Base-by-base conservation (phyloP, 352 stramenopile genomes). In the Phytophthora pini region DNA sequence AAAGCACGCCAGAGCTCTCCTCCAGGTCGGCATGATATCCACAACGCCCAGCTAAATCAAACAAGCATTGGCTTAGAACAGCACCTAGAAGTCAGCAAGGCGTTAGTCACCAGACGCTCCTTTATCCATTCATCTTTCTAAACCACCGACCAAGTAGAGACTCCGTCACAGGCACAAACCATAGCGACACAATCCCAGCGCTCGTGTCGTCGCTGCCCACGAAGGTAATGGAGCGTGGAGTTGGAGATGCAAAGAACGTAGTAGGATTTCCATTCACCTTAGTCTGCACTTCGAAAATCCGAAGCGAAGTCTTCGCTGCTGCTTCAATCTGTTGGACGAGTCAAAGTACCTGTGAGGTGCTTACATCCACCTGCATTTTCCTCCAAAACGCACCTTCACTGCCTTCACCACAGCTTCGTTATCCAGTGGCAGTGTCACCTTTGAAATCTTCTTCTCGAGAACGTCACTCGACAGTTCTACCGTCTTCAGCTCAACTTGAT, bases 1-100 rank as follows among this genome's bases (percentile, higher is more conserved):
- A 79, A 5, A 79, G 22, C 29, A 73, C 17, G 15, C 54, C 48
- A 1, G 52, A 50, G 22, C 24, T 57, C 15, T 26, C 7, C 24
- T 51, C 53, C 32, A 82, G 46, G 48, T 82, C 71, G 4, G 61
- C 70, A 17, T 77, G 52, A 5, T 70, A 82, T n/a, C 74, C 66
- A 24, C 71, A 79, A 7, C 64, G 66, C 4, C 56, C 74, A 44
- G 59, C 72, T 12, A 60, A 46, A 36, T 72, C 64, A 43, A 73
- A 75, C 12, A 53, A 48, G 20, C 71, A 82, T 15, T 58, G 32
- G 24, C 38, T 61, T 11, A 57, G 26, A 17, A 41, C n/a, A 49
- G 8, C 46, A 55, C 40, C 65, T 74, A 61, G 9, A 17, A 13
- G 20, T 20, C 36, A 55, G 17, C 22, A 61, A 53, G 6, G 32